Conservation (phyloP, 1,284 basidiomycete species). For the Sporisorium sorghi region DNA sequence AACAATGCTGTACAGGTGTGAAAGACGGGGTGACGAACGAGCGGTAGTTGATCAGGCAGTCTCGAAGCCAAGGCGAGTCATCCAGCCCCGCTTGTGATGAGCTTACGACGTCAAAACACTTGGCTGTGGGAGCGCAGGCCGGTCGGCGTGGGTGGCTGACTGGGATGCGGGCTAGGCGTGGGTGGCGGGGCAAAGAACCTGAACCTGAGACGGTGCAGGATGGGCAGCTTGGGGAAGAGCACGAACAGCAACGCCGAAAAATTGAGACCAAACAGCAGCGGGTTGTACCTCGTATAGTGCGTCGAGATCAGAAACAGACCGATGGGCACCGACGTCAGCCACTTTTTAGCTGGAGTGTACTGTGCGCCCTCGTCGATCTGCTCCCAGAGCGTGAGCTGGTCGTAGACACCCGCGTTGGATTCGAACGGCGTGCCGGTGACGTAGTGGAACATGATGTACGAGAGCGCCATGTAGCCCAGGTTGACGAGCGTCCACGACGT, state of each 20-base stretch:
- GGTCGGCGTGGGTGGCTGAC: constrained; percentile 56
- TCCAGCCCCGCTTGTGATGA: not conserved
- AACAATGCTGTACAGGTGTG: not conserved
- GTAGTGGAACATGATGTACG: constrained; percentile 98
- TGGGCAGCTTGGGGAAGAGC: constrained; percentile 94
- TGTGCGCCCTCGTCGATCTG: constrained; percentile 99
- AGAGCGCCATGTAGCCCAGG: constrained; percentile 88
- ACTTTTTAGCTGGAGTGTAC: constrained; percentile 98
- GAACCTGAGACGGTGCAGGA: constrained; percentile 70
- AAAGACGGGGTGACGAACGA: not conserved
- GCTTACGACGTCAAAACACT: not conserved
- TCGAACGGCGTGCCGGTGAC: constrained; percentile 97
- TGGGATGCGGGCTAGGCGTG: constrained; percentile 51
- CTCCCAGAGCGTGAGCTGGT: constrained; percentile 97
- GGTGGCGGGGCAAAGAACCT: constrained; percentile 43
- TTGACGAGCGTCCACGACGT: constrained; percentile 96
- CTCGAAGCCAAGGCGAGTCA: not conserved
- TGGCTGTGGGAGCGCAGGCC: constrained; percentile 36
- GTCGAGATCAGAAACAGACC: constrained; percentile 95
- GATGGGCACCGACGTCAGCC: constrained; percentile 91
- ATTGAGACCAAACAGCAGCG: constrained; percentile 91
- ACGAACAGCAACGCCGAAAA: constrained; percentile 84
- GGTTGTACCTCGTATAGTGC: constrained; percentile 87
- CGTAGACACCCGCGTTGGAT: constrained; percentile 87
- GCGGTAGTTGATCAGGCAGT: constrained; percentile 1